A percentile compares a stretch with the other conserved stretches of the same genome.
phyloP scores from a whole-genome alignment of 768 basidiomycete species.

The Suillus brevipes region DNA sequence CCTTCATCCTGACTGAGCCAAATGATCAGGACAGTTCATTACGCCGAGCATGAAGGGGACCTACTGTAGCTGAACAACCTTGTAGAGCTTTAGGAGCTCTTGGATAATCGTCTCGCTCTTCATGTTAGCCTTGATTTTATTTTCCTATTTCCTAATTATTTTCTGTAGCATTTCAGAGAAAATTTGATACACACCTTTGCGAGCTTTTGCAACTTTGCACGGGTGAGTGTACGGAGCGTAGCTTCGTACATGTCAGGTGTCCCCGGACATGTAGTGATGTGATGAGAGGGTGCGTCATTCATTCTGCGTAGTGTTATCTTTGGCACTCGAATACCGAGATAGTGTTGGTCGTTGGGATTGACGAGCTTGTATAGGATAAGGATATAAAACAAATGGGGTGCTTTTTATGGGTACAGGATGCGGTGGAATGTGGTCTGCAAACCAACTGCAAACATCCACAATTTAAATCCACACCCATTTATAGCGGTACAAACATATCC shows the following conservation, averaged over 20 bases:
- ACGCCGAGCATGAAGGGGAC: slow-evolving; percentile 7
- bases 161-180: not conserved
- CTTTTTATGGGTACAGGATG: not conserved
- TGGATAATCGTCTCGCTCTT: slow-evolving; percentile 30
- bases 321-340: not conserved
- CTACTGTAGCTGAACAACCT: not conserved
- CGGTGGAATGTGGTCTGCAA: not conserved
- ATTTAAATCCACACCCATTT: not conserved
- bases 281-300: not conserved
- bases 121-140: slow-evolving; percentile 25
- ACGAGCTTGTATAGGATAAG: not conserved
- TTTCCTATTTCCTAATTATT: slow-evolving; percentile 13
- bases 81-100: slow-evolving; percentile 14
- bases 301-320: not conserved
- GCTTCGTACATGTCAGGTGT: slow-evolving; percentile 12
- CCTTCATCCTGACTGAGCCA: slow-evolving; percentile 14
- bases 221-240: slow-evolving; percentile 26
- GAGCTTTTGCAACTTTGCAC: slow-evolving; percentile 25
- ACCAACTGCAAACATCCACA: not conserved
- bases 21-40: slow-evolving; percentile 11
- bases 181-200: slow-evolving; percentile 20
- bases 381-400: not conserved
- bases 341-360: not conserved
- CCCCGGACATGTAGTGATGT: not conserved
- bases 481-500: not conserved